Base-by-base conservation (phyloP, 2,329 filamentous ascomycete genomes). In the Mariannaea elegans region DNA sequence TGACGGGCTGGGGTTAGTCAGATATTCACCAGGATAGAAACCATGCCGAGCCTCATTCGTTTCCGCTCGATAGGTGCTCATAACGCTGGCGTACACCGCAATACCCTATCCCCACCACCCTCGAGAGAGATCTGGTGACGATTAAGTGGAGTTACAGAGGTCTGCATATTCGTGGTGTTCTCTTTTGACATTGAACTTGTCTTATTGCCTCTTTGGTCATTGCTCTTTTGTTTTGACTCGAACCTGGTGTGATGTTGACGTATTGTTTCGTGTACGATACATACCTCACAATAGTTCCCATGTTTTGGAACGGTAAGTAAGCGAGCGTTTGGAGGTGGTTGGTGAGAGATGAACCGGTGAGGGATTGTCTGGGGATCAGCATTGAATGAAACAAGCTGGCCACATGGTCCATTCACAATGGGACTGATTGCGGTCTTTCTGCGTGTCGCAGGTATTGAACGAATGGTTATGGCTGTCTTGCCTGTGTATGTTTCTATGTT, bases 121-220 rank as follows among this genome's bases (percentile, higher is more conserved):
- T 34, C 23, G 19, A 32, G n/a, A 46, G 42, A 46, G 19, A 46
- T 19, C 41, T 45, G 41, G 48, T 46, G 57, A 45, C 24, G 36
- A 48, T 48, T 23, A 53, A 4, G 45, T 56, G 56, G 59, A 59
- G 50, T 42, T 55, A 29, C 50, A 27, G 34, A 53, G 34, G 27
- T n/a, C n/a, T n/a, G n/a, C n/a, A n/a, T n/a, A n/a, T n/a, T n/a
- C n/a, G n/a, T n/a, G n/a, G n/a, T n/a, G n/a, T n/a, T n/a, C n/a
- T n/a, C n/a, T n/a, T 41, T 46, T 51, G 31, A 39, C 41, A 16
- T 42, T 21, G 44, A 27, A 36, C n/a, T 23, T 56, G 41, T 32
- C 14, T 55, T 23, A 41, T 36, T 42, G 27, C 21, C 21, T n/a
- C 24, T 27, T 6, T 27, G 24, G 24, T 5, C 24, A 5, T 27